Evolutionary conservation across 2,329 filamentous ascomycete genomes (phyloP).

Genomic region (Curvularia lunata): DNA sequence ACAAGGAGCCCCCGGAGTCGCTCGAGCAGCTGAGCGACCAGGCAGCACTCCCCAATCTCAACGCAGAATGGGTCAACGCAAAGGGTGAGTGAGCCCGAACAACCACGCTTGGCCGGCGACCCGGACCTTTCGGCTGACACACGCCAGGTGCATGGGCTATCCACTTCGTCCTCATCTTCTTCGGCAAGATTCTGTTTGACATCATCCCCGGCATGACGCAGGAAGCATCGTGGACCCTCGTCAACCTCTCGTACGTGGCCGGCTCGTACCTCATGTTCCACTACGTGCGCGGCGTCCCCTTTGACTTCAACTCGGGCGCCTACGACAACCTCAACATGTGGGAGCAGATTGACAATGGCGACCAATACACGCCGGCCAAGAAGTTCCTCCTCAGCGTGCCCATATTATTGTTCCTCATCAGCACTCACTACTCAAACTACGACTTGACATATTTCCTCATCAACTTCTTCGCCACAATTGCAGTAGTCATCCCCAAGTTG

Average conservation of each 20-base stretch:
- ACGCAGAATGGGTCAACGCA: constrained; percentile 98
- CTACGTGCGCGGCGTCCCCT: constrained; percentile 95
- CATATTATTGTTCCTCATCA: constrained; percentile 91
- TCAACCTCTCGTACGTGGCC: constrained; percentile 99
- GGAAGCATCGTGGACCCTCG: constrained; percentile 97
- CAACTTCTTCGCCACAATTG: constrained; percentile 91
- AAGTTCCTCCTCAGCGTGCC: constrained; percentile 96
- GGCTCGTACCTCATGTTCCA: constrained; percentile 99
- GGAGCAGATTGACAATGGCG: constrained; percentile 99
- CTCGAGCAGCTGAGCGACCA: constrained; percentile 98
- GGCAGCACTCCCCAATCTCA: constrained; percentile 90
- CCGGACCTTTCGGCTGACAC: constrained; percentile 17
- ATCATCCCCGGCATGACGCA: constrained; percentile 95
- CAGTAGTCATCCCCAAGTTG: constrained; percentile 93
- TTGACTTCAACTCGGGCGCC: constrained; percentile 97
- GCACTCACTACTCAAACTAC: constrained; percentile 99
- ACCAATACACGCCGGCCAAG: constrained; percentile 98
- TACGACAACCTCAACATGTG: constrained; percentile 99
- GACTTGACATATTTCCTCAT: constrained; percentile 96
- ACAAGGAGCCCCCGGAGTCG: constrained; percentile 94
- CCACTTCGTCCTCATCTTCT: constrained; percentile 88
- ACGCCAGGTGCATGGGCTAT: constrained; percentile 91
- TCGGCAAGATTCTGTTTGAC: constrained; percentile 95
- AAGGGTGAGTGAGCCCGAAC: constrained; percentile 70
- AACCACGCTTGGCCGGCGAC: not conserved